Evolutionary conservation across 495 filamentous ascomycete genomes (phyloP), one percentile per base, ranked within the genome.

Genomic region (Aspergillus panamensis): DNA sequence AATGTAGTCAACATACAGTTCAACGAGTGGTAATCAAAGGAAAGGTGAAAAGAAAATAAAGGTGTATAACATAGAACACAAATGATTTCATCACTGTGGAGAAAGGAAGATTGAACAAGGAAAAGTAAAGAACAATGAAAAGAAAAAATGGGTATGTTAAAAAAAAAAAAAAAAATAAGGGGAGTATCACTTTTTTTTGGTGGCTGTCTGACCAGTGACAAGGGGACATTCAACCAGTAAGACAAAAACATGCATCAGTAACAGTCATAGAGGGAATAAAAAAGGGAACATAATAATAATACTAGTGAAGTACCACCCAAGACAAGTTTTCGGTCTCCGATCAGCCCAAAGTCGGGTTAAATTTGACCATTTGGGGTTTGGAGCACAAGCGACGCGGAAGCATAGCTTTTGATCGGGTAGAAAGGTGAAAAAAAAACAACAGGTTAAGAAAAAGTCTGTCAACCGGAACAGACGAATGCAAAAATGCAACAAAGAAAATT

Each of bases 231-330:
- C 30, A 51, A 37, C 55, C 48, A 30, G 63, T 58, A 53, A 63
- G 58, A 66, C 65, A 66, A 63, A 63, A 63, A 25, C 63, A 69
- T 70, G 67, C 64, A 56, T 63, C 8, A 61, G 58, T 51, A 68
- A 45, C 62, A 58, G 61, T 60, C 58, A 55, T 68, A 55, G 57
- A 60, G 58, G 65, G 62, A 19, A 58, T 48, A 58, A 53, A 56
- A 53, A 55, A 50, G 55, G 43, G 21, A 53, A 25, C 60, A 66
- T 45, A 60, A 53, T 57, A 29, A 39, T 55, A 61, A 63, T 62
- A 62, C 63, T 60, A 44, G 37, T 42, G 51, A 29, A 51, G 35
- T 51, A 55, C 51, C 53, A 54, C 32, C 32, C 50, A 57, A 54
- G 20, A 54, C 31, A 21, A 35, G 19, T 45, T 29, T 44, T 60